Evolutionary conservation across 2,329 filamentous ascomycete genomes (phyloP), one percentile per base, ranked within the genome.

Genomic region (Rosellinia necatrix): DNA sequence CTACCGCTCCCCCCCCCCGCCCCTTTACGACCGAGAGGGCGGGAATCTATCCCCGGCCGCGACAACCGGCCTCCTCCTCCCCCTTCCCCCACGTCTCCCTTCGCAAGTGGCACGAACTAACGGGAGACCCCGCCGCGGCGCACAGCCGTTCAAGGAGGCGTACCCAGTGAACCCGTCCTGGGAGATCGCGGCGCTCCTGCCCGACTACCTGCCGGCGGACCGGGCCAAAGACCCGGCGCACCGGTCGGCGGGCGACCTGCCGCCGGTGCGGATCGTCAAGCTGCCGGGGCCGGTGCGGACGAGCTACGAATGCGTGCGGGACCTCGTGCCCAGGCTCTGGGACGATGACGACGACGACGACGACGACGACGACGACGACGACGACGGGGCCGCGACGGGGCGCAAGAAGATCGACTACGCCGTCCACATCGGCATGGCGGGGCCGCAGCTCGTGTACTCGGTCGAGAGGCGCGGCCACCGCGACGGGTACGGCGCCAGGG

Each of bases 401-500:
- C 74, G 59, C 70, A 64, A 53, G 43, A 64, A 53, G 43, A 66
- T 75, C 50, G 88, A 96, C 71, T 74, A 88, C 25, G 79, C 86
- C 19, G 71, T 96, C 3, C 91, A 96, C 71, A 88, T 96, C 48
- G 91, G 91, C 60, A 91, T 96, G 81, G 89, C 90, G 70, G 69
- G 88, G 71, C 66, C 83, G 75, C 64, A 80, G 71, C 65, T 84
- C 12, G 72, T 83, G 64, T 96, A 93, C 70, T 81, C 83, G 9
- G 76, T 93, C 7, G 91, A 96, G 75, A 80, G 82, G 9, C 77
- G 82, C 30, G 90, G 82, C 0, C 87, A 90, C 67, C 81, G 89
- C 32, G 85, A 90, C 64, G 87, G 87, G 3, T 96, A 96, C 72
- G 74, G 75, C 15, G 80, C 87, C 64, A 75, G 75, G 17, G 91